Base-by-base conservation (phyloP, 495 filamentous ascomycete genomes). In the Daldinia loculata region DNA sequence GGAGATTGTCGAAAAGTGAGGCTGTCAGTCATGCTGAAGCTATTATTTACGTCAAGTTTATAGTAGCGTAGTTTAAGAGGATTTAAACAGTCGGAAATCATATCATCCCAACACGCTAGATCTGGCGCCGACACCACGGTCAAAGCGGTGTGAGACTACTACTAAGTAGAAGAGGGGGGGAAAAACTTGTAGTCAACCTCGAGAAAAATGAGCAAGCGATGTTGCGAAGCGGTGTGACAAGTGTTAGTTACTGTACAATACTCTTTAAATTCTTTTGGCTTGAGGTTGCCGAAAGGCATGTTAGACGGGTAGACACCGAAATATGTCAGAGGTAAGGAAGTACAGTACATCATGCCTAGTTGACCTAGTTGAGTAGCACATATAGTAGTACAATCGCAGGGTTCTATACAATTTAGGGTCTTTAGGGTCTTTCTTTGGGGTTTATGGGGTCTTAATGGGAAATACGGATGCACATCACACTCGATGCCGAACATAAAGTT, bases 191-290 rank as follows among this genome's bases (percentile, higher is more conserved):
- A 52, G n/a, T 66, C 39, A 39, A 38, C n/a, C n/a, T 51, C 27
- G 34, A 65, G 26, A 52, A 57, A 61, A 34, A 39, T 56, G 41
- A 32, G 48, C 19, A 64, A 62, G 53, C 34, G 30, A 56, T n/a
- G 29, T 45, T 66, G 61, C 36, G 70, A 73, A 69, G 70, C 70
- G 70, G 70, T 73, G 70, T 73, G 70, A 66, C 66, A 19, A 7
- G 34, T 56, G 50, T 14, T 51, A 48, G 51, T 34, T 58, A 24
- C 39, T 60, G 57, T 59, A 56, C 22, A 50, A 57, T 52, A 29
- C 19, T 62, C 17, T 30, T 59, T 22, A 32, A 61, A 48, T 1
- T 12, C 14, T 24, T 48, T 48, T 5, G 58, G 32, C 26, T 30
- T 61, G 61, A 66, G 17, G 64, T 72, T 65, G 65, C 64, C 50